phyloP scores from a whole-genome alignment of 2,329 filamentous ascomycete species.

The Ophiocordyceps camponoti-floridani region DNA sequence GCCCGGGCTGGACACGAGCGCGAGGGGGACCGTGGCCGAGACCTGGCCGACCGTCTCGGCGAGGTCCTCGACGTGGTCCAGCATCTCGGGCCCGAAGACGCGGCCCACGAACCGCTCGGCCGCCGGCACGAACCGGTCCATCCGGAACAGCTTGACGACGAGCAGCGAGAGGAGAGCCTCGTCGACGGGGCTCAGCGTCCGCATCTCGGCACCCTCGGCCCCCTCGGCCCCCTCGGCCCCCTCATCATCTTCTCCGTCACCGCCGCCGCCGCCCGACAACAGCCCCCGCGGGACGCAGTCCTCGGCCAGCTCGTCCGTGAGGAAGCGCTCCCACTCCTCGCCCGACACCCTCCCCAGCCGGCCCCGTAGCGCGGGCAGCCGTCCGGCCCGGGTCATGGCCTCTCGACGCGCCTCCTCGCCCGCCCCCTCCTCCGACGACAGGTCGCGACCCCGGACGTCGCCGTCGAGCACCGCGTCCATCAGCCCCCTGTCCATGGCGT shows the following conservation, averaged over 20 bases:
- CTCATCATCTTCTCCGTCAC: too few species aligned
- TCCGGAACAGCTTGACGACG: slow-evolving; percentile 82
- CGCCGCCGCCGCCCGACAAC: too few species aligned
- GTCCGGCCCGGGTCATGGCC: slow-evolving; percentile 48
- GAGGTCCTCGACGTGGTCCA: slow-evolving; percentile 74
- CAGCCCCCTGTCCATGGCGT: slow-evolving; percentile 79
- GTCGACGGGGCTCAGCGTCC: slow-evolving; percentile 50
- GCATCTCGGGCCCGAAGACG: slow-evolving; percentile 69
- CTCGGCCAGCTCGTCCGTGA: slow-evolving; percentile 73
- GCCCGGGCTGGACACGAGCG: slow-evolving; percentile 83
- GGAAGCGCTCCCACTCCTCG: slow-evolving; percentile 64
- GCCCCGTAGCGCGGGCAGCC: slow-evolving; percentile 56
- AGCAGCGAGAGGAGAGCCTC: slow-evolving; percentile 69
- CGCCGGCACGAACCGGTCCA: slow-evolving; percentile 85
- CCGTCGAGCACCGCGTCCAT: slow-evolving; percentile 78
- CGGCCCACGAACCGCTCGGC: slow-evolving; percentile 78
- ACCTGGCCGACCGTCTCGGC: slow-evolving; percentile 73
- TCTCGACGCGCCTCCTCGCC: slow-evolving; percentile 52
- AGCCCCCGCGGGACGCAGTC: slow-evolving; percentile 58
- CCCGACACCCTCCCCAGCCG: slow-evolving; percentile 43
- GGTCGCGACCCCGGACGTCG: slow-evolving; percentile 55
- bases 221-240: too few species aligned
- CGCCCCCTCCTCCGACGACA: slow-evolving; percentile 50
- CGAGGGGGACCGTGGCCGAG: slow-evolving; percentile 67
- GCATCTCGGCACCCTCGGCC: too few species aligned